Evolutionary conservation across 169 alveolate genomes (phyloP), one percentile per base, ranked within the genome.

Genomic region (Eimeria maxima): DNA sequence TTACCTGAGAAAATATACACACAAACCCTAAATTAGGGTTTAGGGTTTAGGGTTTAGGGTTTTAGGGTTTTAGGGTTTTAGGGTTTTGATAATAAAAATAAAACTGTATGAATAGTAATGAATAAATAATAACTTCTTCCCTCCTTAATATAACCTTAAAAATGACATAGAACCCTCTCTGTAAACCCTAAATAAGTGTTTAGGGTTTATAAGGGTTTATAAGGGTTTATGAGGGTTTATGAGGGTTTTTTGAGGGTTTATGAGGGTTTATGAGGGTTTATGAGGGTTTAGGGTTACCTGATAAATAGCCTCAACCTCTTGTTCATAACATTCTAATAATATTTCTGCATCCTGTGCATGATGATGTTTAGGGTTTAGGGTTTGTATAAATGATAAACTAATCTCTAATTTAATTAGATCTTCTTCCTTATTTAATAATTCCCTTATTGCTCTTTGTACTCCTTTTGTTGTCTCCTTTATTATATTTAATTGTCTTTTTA

Each of bases 261-360:
- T n/a, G n/a, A n/a, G n/a, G n/a, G n/a, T n/a, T n/a, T n/a, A n/a
- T n/a, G n/a, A n/a, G n/a, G n/a, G 57, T 50, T 5, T 57, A 57
- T 57, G 22, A 13, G 10, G 3, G n/a, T 57, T 18, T 5, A 3
- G 7, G 67, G n/a, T 97, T 27, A 97, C 96, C 73, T 96, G 96
- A 47, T 96, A 78, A 67, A 97, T 89, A n/a, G 97, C 98, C 69
- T 97, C 98, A 45, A 97, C 97, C 95, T 97, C 98, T 81, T 97
- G 98, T 65, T 97, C 97, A 74, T 97, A 97, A 90, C 98, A 96
- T 83, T 97, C 98, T 22, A 97, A 69, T 38, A 97, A 80, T 95
- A 97, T 97, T 94, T 97, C 98, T 13, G 97, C 97, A 60, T 97
- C 98, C 67, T 96, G 96, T 69, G 95, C 96, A 57, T 97, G 60